Evolutionary conservation across 1,284 basidiomycete species (phyloP).

Genomic region (Naganishia cerealis): DNA sequence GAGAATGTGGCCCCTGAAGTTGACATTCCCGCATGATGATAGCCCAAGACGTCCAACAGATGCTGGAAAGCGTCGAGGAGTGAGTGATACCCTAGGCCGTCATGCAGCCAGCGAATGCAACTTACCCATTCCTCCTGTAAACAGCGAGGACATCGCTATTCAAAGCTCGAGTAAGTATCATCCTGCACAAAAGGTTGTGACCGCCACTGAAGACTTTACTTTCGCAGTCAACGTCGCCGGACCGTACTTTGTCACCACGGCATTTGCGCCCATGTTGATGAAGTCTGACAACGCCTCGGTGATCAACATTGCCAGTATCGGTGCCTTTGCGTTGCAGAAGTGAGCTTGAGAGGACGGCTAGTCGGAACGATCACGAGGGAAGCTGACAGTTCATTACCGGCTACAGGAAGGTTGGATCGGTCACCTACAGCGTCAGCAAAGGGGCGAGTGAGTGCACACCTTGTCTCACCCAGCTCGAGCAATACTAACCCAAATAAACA

Average conservation of each 20-base stretch:
- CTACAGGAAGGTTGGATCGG: conserved; percentile 38
- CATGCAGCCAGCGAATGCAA: background rate
- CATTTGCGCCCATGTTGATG: conserved; percentile 45
- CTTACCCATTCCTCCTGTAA: background rate
- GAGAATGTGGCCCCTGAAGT: background rate
- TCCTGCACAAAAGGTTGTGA: background rate
- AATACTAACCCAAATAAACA: conserved; percentile 21
- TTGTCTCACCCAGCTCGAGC: conserved; percentile 21
- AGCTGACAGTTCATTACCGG: background rate
- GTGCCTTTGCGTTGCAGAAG: conserved; percentile 47
- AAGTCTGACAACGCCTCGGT: conserved; percentile 47
- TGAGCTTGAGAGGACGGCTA: conserved; percentile 17
- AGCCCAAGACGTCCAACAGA: conserved; percentile 45
- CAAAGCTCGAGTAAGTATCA: conserved; percentile 38
- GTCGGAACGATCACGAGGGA: background rate
- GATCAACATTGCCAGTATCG: conserved; percentile 51
- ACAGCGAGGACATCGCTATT: conserved; percentile 45
- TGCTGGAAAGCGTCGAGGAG: conserved; percentile 47
- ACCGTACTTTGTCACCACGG: conserved; percentile 49
- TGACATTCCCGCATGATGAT: conserved; percentile 10
- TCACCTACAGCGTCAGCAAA: conserved; percentile 52
- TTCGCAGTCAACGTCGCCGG: conserved; percentile 45
- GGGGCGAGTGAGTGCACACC: conserved; percentile 38
- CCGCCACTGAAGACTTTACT: background rate
- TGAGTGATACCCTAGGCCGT: conserved; percentile 24